Percentiles rank a stretch among this genome's conserved stretches.
Conservation (phyloP, 495 filamentous ascomycete genomes). For the Penicillium simplicissimum region DNA sequence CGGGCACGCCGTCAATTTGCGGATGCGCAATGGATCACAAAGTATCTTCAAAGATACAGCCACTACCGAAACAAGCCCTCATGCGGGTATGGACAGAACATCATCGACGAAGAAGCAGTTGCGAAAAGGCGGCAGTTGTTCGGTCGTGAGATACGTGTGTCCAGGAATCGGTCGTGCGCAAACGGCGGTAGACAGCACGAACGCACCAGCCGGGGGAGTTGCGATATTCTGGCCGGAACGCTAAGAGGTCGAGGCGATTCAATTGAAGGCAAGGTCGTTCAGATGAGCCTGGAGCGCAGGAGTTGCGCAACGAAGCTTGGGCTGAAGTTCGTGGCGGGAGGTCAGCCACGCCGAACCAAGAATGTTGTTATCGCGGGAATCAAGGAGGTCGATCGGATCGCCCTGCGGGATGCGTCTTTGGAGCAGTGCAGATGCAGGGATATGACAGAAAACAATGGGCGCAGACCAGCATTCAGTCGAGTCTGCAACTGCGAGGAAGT, state of each 20-base stretch:
- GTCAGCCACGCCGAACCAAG: conserved; percentile 6
- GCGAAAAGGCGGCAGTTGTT: conserved; percentile 5
- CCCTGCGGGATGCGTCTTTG: not conserved
- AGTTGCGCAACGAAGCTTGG: conserved; percentile 18
- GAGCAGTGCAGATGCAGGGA: not conserved
- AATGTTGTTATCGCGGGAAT: conserved; percentile 13
- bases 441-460: not conserved
- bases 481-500: conserved; percentile 18
- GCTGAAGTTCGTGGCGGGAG: conserved; percentile 9
- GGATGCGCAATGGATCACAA: not conserved
- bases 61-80: conserved; percentile 12
- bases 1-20: not conserved
- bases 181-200: not conserved
- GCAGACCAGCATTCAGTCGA: conserved; percentile 3
- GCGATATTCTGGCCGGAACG: not conserved
- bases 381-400: conserved; percentile 5
- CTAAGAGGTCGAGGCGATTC: not conserved
- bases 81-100: conserved; percentile 15
- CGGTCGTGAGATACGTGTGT: not conserved
- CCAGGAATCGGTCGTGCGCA: not conserved
- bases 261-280: conserved; percentile 4
- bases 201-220: not conserved
- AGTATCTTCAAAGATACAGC: not conserved
- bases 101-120: conserved; percentile 11
- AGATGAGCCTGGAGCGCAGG: conserved; percentile 1